Conservation (phyloP, 108 stramenopile genomes). For the Nitzschia sp. region DNA sequence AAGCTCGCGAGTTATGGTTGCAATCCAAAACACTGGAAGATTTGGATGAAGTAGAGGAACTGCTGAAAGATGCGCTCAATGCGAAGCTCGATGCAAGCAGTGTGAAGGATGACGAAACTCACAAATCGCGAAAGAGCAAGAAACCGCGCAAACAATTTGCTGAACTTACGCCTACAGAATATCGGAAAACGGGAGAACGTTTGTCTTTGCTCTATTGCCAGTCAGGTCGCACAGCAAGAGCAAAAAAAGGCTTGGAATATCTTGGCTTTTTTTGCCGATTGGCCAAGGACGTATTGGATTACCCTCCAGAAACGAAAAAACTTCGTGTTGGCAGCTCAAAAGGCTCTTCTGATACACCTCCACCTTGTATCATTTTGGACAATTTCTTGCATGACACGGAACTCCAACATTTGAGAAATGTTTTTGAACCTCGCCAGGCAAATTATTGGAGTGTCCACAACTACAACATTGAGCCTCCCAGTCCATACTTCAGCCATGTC, state of each 20-base stretch:
- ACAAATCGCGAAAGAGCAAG: conserved; percentile 1
- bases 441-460: conserved; percentile 71
- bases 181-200: conserved; percentile 52
- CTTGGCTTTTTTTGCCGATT: conserved; percentile 71
- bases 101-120: neutral
- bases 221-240: conserved; percentile 61
- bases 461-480: conserved; percentile 74
- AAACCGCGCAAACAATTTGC: conserved; percentile 29
- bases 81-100: conserved; percentile 11
- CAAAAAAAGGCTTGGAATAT: conserved; percentile 49
- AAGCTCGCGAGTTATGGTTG: conserved; percentile 36
- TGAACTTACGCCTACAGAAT: conserved; percentile 40
- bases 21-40: conserved; percentile 32
- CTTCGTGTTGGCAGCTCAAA: conserved; percentile 8
- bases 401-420: conserved; percentile 42
- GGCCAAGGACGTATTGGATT: conserved; percentile 60
- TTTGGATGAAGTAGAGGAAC: conserved; percentile 51
- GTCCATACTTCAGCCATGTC: conserved; percentile 77
- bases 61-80: conserved; percentile 50
- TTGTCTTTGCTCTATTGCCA: conserved; percentile 69
- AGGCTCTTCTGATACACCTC: neutral
- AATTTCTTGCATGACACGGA: conserved; percentile 54
- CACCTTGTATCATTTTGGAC: conserved; percentile 64
- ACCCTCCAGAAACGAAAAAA: conserved; percentile 31
- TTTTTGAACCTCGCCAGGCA: conserved; percentile 53